A percentile compares a stretch with the other conserved stretches of the same genome.
Evolutionary conservation across 2,329 filamentous ascomycete genomes (phyloP).

Genomic region (Davidsoniella australis): DNA sequence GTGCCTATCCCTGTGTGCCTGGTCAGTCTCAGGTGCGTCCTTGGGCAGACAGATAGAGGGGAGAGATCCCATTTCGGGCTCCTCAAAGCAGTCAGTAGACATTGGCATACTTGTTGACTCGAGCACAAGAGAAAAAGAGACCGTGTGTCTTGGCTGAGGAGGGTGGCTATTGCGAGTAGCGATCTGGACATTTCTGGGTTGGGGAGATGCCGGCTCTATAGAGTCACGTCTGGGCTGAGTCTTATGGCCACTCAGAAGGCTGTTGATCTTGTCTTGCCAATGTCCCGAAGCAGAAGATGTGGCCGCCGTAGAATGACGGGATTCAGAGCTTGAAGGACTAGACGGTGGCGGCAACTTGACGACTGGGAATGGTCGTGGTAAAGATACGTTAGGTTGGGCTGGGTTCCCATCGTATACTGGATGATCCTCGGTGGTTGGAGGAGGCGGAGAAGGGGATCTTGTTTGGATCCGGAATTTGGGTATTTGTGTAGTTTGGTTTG

Average conservation of each 20-base stretch:
- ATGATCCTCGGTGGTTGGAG: constrained; percentile 52
- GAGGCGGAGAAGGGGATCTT: constrained; percentile 51
- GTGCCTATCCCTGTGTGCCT: too few species aligned
- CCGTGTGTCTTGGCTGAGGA: not conserved
- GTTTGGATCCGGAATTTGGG: constrained; percentile 20
- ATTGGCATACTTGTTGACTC: constrained; percentile 36
- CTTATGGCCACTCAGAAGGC: constrained; percentile 43
- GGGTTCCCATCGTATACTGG: constrained; percentile 55
- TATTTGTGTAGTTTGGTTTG: constrained; percentile 11
- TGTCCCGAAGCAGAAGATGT: constrained; percentile 1
- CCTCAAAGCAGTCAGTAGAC: constrained; percentile 65
- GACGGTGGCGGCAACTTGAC: constrained; percentile 60
- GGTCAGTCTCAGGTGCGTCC: constrained; percentile 40
- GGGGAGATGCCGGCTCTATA: constrained; percentile 1
- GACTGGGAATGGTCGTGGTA: constrained; percentile 54
- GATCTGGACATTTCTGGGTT: not conserved
- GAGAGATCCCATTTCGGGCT: constrained; percentile 65
- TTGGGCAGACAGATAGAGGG: constrained; percentile 52
- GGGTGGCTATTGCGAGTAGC: constrained; percentile 1
- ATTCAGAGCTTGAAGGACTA: not conserved
- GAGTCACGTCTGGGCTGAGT: constrained; percentile 4
- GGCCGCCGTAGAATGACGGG: not conserved
- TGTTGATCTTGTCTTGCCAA: constrained; percentile 78
- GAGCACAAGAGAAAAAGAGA: not conserved
- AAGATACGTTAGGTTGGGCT: constrained; percentile 47